These are phyloP conservation scores for Daedalea quercina DNA, from an alignment of 768 basidiomycete genomes.

Conservation along the genomic window DNA sequence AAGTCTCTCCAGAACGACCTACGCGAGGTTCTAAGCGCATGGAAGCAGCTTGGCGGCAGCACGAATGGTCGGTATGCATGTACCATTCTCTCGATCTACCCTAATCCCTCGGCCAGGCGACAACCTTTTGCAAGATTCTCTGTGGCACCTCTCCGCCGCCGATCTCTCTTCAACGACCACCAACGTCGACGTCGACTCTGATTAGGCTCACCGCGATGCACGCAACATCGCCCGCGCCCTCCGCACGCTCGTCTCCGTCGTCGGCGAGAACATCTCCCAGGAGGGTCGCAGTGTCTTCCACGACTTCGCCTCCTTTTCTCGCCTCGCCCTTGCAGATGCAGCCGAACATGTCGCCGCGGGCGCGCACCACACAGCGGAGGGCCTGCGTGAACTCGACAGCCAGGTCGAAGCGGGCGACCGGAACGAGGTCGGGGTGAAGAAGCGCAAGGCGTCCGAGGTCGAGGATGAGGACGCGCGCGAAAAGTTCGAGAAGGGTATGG, in stretches of 20 bases:
- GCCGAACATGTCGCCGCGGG: conserved; percentile 51
- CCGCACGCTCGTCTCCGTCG: conserved; percentile 40
- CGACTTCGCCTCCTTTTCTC: conserved; percentile 60
- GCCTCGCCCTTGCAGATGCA: conserved; percentile 59
- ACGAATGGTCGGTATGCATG: conserved; percentile 48
- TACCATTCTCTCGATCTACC: not conserved
- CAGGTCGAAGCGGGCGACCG: conserved; percentile 57
- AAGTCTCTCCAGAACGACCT: conserved; percentile 42
- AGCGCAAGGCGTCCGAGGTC: conserved; percentile 38
- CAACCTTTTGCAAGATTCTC: conserved; percentile 54
- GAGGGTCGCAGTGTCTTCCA: conserved; percentile 49
- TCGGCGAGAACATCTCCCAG: conserved; percentile 46
- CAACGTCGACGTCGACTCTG: conserved; percentile 28
- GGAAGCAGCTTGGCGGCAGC: conserved; percentile 43
- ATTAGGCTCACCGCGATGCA: conserved; percentile 44
- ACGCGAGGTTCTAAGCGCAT: conserved; percentile 47
- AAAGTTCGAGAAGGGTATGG: conserved; percentile 63
- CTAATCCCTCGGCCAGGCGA: conserved; percentile 37
- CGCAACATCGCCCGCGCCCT: conserved; percentile 43
- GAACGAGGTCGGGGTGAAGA: conserved; percentile 49
- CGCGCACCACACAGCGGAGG: conserved; percentile 45
- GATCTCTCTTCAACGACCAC: conserved; percentile 38
- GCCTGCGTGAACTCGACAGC: conserved; percentile 46
- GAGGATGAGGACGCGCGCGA: conserved; percentile 40
- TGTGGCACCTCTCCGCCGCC: conserved; percentile 57